phyloP scores from a whole-genome alignment of 2,329 filamentous ascomycete species.

The Hypoxylon sp. region DNA sequence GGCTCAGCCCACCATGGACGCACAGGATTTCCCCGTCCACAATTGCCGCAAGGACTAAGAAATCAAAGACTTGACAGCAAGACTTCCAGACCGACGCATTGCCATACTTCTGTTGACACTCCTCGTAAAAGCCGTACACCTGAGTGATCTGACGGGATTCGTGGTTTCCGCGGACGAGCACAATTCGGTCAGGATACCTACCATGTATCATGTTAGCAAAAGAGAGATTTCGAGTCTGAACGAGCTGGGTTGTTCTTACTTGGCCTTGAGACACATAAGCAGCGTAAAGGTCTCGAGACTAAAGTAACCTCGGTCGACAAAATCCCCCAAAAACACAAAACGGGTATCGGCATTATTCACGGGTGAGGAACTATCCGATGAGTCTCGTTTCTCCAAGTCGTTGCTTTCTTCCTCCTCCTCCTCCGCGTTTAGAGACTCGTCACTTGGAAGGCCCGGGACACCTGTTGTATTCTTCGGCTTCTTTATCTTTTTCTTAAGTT shows the following conservation, averaged over 20 bases:
- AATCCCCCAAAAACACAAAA: conserved; percentile 81
- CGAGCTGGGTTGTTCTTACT: conserved; percentile 55
- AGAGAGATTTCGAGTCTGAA: conserved; percentile 13
- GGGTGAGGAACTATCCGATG: conserved; percentile 37
- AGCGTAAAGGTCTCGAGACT: conserved; percentile 98
- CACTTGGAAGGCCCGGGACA: conserved; percentile 62
- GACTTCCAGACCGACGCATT: conserved; percentile 99
- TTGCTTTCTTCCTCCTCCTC: conserved; percentile 60
- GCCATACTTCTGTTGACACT: conserved; percentile 97
- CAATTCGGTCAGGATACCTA: conserved; percentile 95
- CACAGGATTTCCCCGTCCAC: conserved; percentile 99
- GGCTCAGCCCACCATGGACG: conserved; percentile 91
- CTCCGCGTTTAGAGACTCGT: conserved; percentile 61
- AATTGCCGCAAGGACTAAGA: conserved; percentile 93
- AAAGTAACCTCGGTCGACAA: conserved; percentile 97
- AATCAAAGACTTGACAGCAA: conserved; percentile 99
- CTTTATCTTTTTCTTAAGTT: conserved; percentile 86
- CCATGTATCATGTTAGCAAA: conserved; percentile 52
- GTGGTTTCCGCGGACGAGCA: conserved; percentile 97
- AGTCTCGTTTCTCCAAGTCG: conserved; percentile 52
- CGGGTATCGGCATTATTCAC: conserved; percentile 61
- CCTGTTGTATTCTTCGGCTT: conserved; percentile 66
- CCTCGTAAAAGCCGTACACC: conserved; percentile 98
- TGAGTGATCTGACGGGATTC: conserved; percentile 98
- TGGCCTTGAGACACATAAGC: conserved; percentile 90